Base-by-base conservation (phyloP, 2,329 filamentous ascomycete genomes). In the Lecanosticta acicola region DNA sequence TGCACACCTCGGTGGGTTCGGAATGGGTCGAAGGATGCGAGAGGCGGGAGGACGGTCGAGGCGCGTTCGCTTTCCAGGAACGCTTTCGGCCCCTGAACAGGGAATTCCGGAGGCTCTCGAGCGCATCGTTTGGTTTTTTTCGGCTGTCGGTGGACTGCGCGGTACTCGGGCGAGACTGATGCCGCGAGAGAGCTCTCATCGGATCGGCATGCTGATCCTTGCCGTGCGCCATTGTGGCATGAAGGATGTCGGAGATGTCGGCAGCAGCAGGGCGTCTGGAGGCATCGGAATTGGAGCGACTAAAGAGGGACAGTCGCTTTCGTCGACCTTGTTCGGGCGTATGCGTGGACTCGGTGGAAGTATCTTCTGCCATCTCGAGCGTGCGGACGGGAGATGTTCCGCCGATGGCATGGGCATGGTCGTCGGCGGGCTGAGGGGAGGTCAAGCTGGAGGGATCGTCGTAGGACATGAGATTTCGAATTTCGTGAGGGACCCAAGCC, bases 291-390 rank as follows among this genome's bases (percentile, higher is more conserved):
- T 42, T 50, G 20, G 54, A 46, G 9, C 57, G 54, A 34, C 51
- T 51, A 39, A 59, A 59, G 53, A 59, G 57, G 3, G 57, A 59
- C 17, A 57, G 48, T 33, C 56, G 49, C 43, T 58, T 58, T 5
- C 51, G 48, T 33, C 53, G 51, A 45, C 49, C 46, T 13, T 42
- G 38, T n/a, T 51, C 52, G n/a, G 49, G 46, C 16, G 52, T 42
- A n/a, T 40, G 39, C 26, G 38, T 29, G 4, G 44, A 36, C 35
- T 46, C 39, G 43, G 33, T 50, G 26, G 48, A 46, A 29, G 43
- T 35, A 26, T 51, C 51, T 29, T 29, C 18, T 33, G 20, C 36
- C 32, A 20, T 41, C 33, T 48, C 38, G 29, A 32, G 32, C 46
- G 49, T 34, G 37, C 39, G 40, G 44, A 34, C 46, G 24, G 52